A percentile compares a stretch with the other conserved stretches of the same genome.
Evolutionary conservation across 106 monocot species (phyloP).

Genomic region (Acorus gramineus): DNA sequence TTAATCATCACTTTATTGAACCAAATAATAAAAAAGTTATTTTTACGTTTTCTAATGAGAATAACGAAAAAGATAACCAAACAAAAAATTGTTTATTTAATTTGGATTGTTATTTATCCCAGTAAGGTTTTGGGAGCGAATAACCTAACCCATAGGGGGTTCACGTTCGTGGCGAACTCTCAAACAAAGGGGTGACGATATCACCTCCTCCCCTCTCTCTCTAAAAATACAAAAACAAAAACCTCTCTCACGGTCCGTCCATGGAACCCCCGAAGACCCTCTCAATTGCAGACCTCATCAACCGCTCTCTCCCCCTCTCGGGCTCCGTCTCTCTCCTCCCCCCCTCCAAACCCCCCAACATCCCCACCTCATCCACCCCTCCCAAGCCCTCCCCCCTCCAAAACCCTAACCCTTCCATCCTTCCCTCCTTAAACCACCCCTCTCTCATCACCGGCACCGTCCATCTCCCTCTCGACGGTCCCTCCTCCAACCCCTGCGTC

Average conservation of each 20-base stretch:
- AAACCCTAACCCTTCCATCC: conserved; percentile 7
- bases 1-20: no score
- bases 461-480: conserved; percentile 12
- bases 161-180: no score
- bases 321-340: conserved; percentile 11
- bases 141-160: no score
- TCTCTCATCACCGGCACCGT: conserved; percentile 25
- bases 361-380: not conserved
- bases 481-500: conserved; percentile 4
- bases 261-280: conserved; percentile 11
- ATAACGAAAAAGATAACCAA: no score
- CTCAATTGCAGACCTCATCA: conserved; percentile 48
- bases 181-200: no score
- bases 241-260: not conserved
- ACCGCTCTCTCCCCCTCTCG: conserved; percentile 23
- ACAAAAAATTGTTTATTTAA: no score
- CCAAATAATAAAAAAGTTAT: no score
- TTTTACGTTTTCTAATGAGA: no score
- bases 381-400: not conserved
- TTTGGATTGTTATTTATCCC: no score
- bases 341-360: conserved; percentile 25
- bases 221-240: no score
- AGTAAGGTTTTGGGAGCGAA: no score
- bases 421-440: conserved; percentile 24
- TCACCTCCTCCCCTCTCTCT: no score